A percentile compares a stretch with the other conserved stretches of the same genome.
These are phyloP conservation scores for Geotrichum klebahnii DNA, from an alignment of 1,139 yeast species.

Conservation along the genomic window DNA sequence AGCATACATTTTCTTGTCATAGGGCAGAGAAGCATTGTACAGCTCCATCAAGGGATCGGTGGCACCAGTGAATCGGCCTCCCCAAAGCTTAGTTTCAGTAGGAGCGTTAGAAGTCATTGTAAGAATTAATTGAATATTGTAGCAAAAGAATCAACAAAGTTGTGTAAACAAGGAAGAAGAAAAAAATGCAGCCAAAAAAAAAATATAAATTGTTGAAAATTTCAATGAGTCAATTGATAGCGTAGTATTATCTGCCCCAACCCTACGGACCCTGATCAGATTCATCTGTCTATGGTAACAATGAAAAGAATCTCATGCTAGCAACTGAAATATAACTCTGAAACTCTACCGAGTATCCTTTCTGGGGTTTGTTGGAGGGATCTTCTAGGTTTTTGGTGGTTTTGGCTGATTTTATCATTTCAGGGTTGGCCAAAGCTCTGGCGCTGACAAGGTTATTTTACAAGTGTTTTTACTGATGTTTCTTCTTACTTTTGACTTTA, in stretches of 20 bases:
- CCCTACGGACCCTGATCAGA: constrained; percentile 8
- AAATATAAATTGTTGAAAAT: neutral
- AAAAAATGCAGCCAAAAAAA: neutral
- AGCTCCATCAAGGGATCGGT: constrained; percentile 96
- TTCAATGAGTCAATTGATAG: constrained; percentile 15
- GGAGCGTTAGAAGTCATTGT: constrained; percentile 25
- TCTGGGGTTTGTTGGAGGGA: too few species aligned
- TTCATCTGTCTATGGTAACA: too few species aligned
- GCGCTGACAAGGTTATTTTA: too few species aligned
- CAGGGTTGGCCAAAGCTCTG: too few species aligned
- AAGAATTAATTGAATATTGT: neutral
- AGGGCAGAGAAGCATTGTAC: constrained; percentile 93
- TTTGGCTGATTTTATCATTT: neutral
- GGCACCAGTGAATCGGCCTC: constrained; percentile 95
- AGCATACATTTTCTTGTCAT: constrained; percentile 88
- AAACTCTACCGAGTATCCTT: too few species aligned
- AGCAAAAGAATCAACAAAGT: neutral
- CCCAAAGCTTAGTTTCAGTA: constrained; percentile 72
- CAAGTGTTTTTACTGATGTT: too few species aligned
- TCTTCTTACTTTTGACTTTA: too few species aligned
- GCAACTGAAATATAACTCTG: too few species aligned
- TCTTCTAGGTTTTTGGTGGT: neutral
- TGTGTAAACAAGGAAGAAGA: neutral
- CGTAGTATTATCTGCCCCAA: neutral
- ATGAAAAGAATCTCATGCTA: too few species aligned